Conservation (phyloP, 2,329 filamentous ascomycete species). For the Colletotrichum sp. region DNA sequence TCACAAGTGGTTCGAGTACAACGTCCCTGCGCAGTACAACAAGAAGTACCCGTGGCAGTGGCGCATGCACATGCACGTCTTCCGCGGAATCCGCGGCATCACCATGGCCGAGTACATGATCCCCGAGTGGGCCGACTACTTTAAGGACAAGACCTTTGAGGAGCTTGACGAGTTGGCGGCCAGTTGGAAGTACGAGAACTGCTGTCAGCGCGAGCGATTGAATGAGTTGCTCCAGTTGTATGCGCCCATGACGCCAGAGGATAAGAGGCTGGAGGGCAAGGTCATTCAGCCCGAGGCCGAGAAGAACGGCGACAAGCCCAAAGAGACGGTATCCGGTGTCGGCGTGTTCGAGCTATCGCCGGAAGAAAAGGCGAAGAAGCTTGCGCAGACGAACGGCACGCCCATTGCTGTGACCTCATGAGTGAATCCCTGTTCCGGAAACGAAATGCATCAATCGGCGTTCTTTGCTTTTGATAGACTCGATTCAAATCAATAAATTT, state of each 20-base stretch:
- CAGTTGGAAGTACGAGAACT: conserved; percentile 57
- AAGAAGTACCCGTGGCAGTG: conserved; percentile 28
- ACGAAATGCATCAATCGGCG: not conserved
- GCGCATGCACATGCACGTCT: conserved; percentile 29
- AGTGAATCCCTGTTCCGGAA: fast-evolving
- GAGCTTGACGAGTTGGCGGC: conserved; percentile 49
- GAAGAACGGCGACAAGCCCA: not conserved
- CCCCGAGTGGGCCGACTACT: conserved; percentile 52
- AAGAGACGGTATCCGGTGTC: conserved; percentile 28
- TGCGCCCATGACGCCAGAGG: conserved; percentile 27
- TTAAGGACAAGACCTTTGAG: conserved; percentile 42
- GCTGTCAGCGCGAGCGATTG: conserved; percentile 50
- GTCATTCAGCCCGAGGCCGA: conserved; percentile 25
- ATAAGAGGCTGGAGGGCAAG: conserved; percentile 28
- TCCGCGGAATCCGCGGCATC: conserved; percentile 26
- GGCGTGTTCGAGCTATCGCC: conserved; percentile 34
- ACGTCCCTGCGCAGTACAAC: conserved; percentile 22
- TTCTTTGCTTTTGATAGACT: not conserved
- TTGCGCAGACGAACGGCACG: not conserved
- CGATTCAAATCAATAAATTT: not conserved
- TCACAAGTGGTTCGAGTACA: conserved; percentile 27
- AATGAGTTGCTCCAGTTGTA: conserved; percentile 37
- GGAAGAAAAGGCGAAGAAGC: conserved; percentile 25
- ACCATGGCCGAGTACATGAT: conserved; percentile 45
- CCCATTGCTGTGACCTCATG: not conserved